phyloP scores from a whole-genome alignment of 345 rosid genomes.

The Salix viminalis region DNA sequence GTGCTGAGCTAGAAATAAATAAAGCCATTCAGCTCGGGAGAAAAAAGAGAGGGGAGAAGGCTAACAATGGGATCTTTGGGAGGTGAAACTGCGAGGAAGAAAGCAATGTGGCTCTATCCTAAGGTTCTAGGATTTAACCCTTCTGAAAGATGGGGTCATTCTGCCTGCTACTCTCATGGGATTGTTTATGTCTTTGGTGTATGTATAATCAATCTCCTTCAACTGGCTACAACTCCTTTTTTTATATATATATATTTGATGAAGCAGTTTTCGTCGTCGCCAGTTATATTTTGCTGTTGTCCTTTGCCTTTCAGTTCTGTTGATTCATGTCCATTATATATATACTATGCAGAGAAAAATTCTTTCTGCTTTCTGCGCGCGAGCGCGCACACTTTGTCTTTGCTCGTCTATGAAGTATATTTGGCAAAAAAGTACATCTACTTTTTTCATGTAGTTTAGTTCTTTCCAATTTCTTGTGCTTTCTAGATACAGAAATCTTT shows the following conservation, averaged over 20 bases:
- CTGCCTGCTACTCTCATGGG: slow-evolving; percentile 63
- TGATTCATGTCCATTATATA: too few relatives aligned
- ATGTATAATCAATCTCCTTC: slow-evolving; percentile 4
- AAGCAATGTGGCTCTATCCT: slow-evolving; percentile 74
- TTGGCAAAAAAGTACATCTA: slow-evolving; percentile 12
- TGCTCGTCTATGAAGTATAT: not conserved
- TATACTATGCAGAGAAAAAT: not conserved
- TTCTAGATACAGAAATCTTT: slow-evolving; percentile 31
- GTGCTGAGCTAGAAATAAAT: slow-evolving; percentile 5
- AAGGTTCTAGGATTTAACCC: slow-evolving; percentile 53
- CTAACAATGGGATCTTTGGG: slow-evolving; percentile 42
- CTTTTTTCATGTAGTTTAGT: slow-evolving; percentile 21
- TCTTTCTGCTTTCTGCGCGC: not conserved
- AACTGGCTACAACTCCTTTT: not conserved
- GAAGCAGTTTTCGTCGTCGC: not conserved
- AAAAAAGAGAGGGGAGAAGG: not conserved
- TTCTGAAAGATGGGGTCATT: slow-evolving; percentile 80
- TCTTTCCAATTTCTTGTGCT: slow-evolving; percentile 19
- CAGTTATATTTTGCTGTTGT: too few relatives aligned
- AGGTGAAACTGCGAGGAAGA: slow-evolving; percentile 38
- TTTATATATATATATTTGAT: not conserved
- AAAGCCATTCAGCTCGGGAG: not conserved
- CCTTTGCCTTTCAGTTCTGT: too few relatives aligned
- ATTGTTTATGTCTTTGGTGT: slow-evolving; percentile 67
- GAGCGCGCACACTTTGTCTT: too few relatives aligned